phyloP scores from a whole-genome alignment of 2,329 filamentous ascomycete genomes.

The Fusarium redolens region DNA sequence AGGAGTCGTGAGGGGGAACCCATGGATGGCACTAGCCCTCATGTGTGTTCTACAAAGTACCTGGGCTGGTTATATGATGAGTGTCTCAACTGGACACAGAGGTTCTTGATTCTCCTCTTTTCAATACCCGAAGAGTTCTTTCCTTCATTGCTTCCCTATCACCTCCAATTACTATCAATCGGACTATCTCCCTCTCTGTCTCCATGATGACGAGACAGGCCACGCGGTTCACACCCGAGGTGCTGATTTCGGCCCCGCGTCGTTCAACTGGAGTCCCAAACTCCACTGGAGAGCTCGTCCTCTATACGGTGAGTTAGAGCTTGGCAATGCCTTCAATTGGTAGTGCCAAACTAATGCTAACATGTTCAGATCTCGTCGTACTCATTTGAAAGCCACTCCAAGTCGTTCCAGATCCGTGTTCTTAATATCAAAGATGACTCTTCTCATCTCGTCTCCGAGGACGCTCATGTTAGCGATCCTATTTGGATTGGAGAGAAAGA shows the following conservation, averaged over 20 bases:
- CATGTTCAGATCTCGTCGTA: constrained; percentile 72
- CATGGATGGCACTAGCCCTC: background rate
- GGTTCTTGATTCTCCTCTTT: constrained; percentile 17
- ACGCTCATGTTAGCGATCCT: constrained; percentile 74
- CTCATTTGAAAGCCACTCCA: constrained; percentile 80
- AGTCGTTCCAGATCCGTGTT: constrained; percentile 74
- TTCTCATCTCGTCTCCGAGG: constrained; percentile 73
- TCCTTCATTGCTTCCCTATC: background rate
- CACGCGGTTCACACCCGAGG: constrained; percentile 79
- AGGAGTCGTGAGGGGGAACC: constrained; percentile 29
- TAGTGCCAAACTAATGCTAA: background rate
- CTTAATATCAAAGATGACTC: constrained; percentile 76
- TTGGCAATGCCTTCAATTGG: constrained; percentile 6
- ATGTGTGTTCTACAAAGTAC: background rate
- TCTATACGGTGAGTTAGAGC: constrained; percentile 67
- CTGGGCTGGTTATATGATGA: constrained; percentile 27
- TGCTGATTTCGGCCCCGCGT: constrained; percentile 80
- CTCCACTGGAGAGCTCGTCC: constrained; percentile 68
- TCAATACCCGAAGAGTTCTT: background rate
- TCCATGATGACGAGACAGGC: constrained; percentile 75
- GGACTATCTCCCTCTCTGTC: background rate
- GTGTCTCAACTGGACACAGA: constrained; percentile 27
- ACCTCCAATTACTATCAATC: background rate
- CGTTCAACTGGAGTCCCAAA: constrained; percentile 79
- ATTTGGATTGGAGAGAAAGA: constrained; percentile 79